Conservation (phyloP, 2,329 filamentous ascomycete species). For the Arthrobotrys sinensis region DNA sequence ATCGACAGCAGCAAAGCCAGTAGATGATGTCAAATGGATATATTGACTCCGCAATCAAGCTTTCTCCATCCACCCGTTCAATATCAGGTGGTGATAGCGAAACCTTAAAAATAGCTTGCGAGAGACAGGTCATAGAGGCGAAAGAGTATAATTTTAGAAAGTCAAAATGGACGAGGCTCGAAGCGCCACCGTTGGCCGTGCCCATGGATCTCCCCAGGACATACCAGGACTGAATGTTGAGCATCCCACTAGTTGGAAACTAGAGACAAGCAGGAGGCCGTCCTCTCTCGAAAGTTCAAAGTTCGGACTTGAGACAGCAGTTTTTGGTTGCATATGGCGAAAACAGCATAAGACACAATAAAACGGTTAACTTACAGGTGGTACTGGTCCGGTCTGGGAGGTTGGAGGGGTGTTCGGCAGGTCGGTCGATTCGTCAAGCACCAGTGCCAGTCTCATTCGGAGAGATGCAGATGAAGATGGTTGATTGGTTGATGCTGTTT, state of each 20-base stretch:
- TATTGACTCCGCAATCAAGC: conserved; percentile 33
- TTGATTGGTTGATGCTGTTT: conserved; percentile 3
- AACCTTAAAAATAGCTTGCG: conserved; percentile 43
- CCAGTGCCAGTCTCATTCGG: conserved; percentile 54
- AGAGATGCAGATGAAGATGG: conserved; percentile 23
- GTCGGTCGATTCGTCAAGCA: conserved; percentile 31
- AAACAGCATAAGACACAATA: conserved; percentile 29
- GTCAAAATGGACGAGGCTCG: conserved; percentile 12
- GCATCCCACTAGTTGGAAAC: too few species aligned
- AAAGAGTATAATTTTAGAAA: conserved; percentile 54
- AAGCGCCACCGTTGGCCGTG: conserved; percentile 15
- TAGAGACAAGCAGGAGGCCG: too few species aligned
- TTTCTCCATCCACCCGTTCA: conserved; percentile 19
- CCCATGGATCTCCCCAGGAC: conserved; percentile 6
- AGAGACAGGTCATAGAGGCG: conserved; percentile 14
- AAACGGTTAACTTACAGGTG: conserved; percentile 50
- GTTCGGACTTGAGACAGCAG: conserved; percentile 4
- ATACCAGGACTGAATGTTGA: background rate
- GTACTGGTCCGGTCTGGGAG: conserved; percentile 21
- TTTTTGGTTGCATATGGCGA: conserved; percentile 8
- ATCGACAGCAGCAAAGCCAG: conserved; percentile 15
- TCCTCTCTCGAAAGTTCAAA: conserved; percentile 8
- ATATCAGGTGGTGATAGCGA: conserved; percentile 30
- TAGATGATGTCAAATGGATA: conserved; percentile 27
- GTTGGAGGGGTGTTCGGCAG: conserved; percentile 36